These are phyloP conservation scores for Camillea tinctor DNA, from an alignment of 2,329 filamentous ascomycete species.

Conservation along the genomic window DNA sequence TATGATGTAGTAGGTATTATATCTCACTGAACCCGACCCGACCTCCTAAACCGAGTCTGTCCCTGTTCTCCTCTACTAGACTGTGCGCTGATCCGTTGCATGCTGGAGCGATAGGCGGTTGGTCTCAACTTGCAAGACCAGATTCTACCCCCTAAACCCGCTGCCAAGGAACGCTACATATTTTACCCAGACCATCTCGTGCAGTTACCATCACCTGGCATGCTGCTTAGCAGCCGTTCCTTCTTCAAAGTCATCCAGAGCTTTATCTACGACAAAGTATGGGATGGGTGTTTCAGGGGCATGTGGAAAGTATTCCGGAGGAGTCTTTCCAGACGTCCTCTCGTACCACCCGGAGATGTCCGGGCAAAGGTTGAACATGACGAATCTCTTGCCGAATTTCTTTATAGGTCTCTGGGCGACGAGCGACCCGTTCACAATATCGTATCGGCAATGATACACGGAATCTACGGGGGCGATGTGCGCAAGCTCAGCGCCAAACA, in stretches of 20 bases:
- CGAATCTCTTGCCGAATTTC: constrained; percentile 69
- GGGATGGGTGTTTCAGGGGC: constrained; percentile 17
- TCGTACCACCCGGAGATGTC: not conserved
- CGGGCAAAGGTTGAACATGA: constrained; percentile 45
- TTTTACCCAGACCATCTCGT: constrained; percentile 87
- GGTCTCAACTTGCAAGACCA: constrained; percentile 56
- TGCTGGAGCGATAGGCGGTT: constrained; percentile 45
- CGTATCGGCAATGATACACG: constrained; percentile 74
- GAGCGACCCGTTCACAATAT: constrained; percentile 66
- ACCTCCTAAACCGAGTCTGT: not conserved
- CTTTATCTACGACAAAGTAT: constrained; percentile 27
- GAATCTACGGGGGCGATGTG: constrained; percentile 90
- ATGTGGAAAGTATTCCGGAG: not conserved
- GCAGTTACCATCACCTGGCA: constrained; percentile 30
- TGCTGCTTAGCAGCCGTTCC: not conserved
- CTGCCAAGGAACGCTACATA: constrained; percentile 66
- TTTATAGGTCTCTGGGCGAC: constrained; percentile 52
- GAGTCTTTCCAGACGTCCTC: no score
- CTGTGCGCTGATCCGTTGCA: not conserved
- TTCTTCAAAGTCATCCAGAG: constrained; percentile 16
- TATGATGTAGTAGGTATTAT: constrained; percentile 62
- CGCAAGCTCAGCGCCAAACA: constrained; percentile 73
- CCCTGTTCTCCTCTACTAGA: not conserved
- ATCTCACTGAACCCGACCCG: constrained; percentile 4
- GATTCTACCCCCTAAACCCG: constrained; percentile 48